Base-by-base conservation (phyloP, 768 basidiomycete species). In the Paxillus rubicundulus region DNA sequence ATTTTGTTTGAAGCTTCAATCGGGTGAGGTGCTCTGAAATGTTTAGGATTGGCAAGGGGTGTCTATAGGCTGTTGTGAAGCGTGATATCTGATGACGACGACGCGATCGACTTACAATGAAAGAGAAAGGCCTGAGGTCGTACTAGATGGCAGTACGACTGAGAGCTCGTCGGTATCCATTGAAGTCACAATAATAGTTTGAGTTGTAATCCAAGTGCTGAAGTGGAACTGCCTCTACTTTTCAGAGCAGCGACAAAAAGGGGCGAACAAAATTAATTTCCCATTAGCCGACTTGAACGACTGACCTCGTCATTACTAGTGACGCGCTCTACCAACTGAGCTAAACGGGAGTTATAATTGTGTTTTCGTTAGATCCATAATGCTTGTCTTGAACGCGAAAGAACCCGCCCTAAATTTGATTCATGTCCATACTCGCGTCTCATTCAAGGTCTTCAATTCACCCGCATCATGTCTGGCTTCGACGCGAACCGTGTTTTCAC, bases 21-120 rank as follows among this genome's bases (percentile, higher is more conserved):
- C 97, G 82, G 39, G 91, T 96, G 62, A 90, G 79, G 72, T 98
- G 96, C 64, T 98, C 97, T 1, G 95, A 97, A 63, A 98, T 88
- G 70, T 94, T 97, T 56, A 99, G 80, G 65, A 99, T 93, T 9
- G 97, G 93, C 13, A 98, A 79, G 34, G 97, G 96, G 70, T 98
- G 97, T 50, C 95, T 98, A 64, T 32, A 68, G 59, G 59, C 18
- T 12, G 39, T 45, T 36, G 58, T 64, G 61, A 62, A 59, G 43
- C 32, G 39, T 47, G 41, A 38, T 34, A 28, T 6, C 21, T 24
- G 37, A 10, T 32, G 20, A 12, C 36, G 46, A 14, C 17, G 18
- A 12, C 32, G 37, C 47, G 47, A 37, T 42, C 27, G 45, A 71
- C 87, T 58, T 61, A 90, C 89, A 92, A 71, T 28, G 86, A 84